Evolutionary conservation across 1,284 basidiomycete genomes (phyloP).

Genomic region (Moniliophthora roreri): DNA sequence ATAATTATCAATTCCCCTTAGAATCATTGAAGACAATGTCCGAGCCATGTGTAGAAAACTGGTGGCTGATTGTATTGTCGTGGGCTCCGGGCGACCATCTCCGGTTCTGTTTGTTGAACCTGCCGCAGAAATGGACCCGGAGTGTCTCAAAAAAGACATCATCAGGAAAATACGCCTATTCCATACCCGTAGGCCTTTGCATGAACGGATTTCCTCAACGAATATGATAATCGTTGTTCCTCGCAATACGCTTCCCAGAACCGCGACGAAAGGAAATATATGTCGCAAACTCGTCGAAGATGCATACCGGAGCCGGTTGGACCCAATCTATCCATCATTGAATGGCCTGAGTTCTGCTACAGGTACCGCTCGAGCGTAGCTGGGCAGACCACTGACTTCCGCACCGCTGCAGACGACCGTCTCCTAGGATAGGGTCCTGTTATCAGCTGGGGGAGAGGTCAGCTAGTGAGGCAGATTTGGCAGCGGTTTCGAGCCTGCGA

Average conservation of each 20-base stretch:
- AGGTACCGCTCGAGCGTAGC: too few relatives aligned
- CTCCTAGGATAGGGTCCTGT: too few relatives aligned
- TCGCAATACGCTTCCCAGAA: conserved; percentile 56
- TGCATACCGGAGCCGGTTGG: conserved; percentile 48
- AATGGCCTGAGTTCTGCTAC: too few relatives aligned
- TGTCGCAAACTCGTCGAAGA: conserved; percentile 64
- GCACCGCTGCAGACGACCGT: too few relatives aligned
- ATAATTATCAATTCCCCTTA: conserved; percentile 24
- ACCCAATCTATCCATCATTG: conserved; percentile 56
- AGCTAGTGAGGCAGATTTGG: too few relatives aligned
- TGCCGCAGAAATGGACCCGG: conserved; percentile 37
- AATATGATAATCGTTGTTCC: conserved; percentile 59
- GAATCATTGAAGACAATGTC: conserved; percentile 71
- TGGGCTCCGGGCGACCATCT: conserved; percentile 67
- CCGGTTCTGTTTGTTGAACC: conserved; percentile 71
- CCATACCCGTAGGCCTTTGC: conserved; percentile 63
- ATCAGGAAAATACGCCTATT: conserved; percentile 64
- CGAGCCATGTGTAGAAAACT: conserved; percentile 55
- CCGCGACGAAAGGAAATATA: conserved; percentile 70
- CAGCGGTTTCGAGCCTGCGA: too few relatives aligned
- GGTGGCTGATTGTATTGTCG: conserved; percentile 68
- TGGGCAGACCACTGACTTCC: too few relatives aligned
- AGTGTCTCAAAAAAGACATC: conserved; percentile 60
- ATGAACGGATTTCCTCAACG: conserved; percentile 59
- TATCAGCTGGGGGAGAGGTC: too few relatives aligned